Evolutionary conservation across 73 alveolate genomes (phyloP).

Genomic region (Halteria grandinella): DNA sequence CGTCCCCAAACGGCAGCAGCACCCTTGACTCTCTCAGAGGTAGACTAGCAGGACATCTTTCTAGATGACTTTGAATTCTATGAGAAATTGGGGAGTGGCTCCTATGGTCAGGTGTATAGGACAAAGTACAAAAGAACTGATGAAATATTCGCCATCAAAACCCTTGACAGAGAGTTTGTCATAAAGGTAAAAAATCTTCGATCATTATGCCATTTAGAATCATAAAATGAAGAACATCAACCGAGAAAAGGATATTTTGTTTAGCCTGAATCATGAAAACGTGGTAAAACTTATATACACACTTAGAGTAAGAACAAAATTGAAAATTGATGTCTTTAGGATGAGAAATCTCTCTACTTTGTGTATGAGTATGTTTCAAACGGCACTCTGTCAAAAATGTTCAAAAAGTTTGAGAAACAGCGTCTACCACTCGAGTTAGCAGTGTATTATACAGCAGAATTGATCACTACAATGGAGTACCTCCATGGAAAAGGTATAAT

Average conservation of each 20-base stretch:
- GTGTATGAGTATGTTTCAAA: slow-evolving; percentile 37
- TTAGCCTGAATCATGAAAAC: slow-evolving; percentile 61
- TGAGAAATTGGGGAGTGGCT: slow-evolving; percentile 72
- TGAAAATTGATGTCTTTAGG: slow-evolving; percentile 38
- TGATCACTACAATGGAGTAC: slow-evolving; percentile 76
- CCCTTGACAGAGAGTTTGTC: slow-evolving; percentile 66
- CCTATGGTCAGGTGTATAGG: slow-evolving; percentile 77
- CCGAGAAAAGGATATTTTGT: slow-evolving; percentile 69
- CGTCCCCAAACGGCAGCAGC: too few relatives aligned
- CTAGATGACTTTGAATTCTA: slow-evolving; percentile 68
- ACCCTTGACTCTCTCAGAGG: too few relatives aligned
- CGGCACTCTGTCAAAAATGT: slow-evolving; percentile 26
- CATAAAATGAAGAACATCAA: slow-evolving; percentile 19
- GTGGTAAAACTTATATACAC: slow-evolving; percentile 70
- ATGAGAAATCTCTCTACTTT: slow-evolving; percentile 17
- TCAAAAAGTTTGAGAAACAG: slow-evolving; percentile 19
- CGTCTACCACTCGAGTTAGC: slow-evolving; percentile 49
- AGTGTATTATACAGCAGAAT: slow-evolving; percentile 73
- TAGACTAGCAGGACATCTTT: too few relatives aligned
- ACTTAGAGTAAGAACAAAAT: slow-evolving; percentile 66
- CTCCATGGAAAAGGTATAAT: slow-evolving; percentile 75
- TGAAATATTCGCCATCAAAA: slow-evolving; percentile 78
- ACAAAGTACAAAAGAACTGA: slow-evolving; percentile 56
- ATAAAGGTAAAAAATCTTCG: slow-evolving; percentile 48
- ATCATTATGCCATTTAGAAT: slow-evolving; percentile 19